Evolutionary conservation across 495 filamentous ascomycete species (phyloP).

Genomic region (Penicillium antarcticum): DNA sequence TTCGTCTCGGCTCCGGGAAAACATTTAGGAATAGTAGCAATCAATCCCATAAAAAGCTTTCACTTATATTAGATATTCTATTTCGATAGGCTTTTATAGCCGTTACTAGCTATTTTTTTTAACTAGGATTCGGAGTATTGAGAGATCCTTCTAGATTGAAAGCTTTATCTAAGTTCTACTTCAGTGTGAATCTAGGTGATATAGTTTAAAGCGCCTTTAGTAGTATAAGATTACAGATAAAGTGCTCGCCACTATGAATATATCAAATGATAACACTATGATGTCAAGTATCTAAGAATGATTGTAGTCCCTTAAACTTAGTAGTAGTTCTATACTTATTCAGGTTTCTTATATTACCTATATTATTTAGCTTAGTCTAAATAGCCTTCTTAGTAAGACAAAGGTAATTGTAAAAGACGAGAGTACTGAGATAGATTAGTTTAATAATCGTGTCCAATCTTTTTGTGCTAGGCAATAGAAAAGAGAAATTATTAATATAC

Average conservation of each 20-base stretch:
- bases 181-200: not conserved
- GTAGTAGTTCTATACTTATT: slow-evolving; percentile 1
- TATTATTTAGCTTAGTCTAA: slow-evolving; percentile 1
- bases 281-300: slow-evolving; percentile 1
- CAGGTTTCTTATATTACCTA: not conserved
- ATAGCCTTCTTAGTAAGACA: slow-evolving; percentile 3
- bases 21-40: not conserved
- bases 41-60: not conserved
- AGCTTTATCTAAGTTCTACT: not conserved
- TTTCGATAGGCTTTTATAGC: too few relatives aligned
- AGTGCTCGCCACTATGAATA: too few relatives aligned
- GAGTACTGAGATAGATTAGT: not conserved
- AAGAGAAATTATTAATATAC: not conserved
- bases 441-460: not conserved
- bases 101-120: too few relatives aligned
- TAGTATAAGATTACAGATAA: too few relatives aligned
- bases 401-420: not conserved
- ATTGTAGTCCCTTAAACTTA: not conserved
- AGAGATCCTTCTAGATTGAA: not conserved
- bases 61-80: not conserved
- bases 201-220: too few relatives aligned
- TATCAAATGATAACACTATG: not conserved
- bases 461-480: not conserved
- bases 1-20: not conserved
- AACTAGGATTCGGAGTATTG: too few relatives aligned